These are phyloP conservation scores for Lipomyces sp. DNA, from an alignment of 805 yeast genomes.

Conservation along the genomic window DNA sequence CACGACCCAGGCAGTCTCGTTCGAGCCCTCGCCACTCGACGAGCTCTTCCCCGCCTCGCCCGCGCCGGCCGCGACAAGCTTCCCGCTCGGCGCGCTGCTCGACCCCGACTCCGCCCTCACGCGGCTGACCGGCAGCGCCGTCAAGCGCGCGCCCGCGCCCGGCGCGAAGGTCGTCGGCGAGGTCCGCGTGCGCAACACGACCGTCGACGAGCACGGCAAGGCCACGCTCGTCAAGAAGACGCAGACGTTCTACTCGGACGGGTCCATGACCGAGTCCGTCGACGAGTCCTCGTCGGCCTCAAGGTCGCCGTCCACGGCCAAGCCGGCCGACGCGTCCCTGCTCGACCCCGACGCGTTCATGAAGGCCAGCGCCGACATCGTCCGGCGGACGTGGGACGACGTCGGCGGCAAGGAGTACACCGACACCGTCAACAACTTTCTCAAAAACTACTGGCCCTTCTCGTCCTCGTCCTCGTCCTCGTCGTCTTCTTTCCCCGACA, in stretches of 20 bases:
- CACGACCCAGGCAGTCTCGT: not conserved
- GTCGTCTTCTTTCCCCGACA: too few relatives aligned
- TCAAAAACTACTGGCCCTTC: too few relatives aligned
- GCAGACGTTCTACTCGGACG: constrained; percentile 12
- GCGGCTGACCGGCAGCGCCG: too few relatives aligned
- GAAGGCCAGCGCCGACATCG: not conserved
- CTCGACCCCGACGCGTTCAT: not conserved
- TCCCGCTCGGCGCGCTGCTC: not conserved
- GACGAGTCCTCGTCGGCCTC: constrained; percentile 2
- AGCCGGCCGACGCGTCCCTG: not conserved
- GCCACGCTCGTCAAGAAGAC: constrained; percentile 6
- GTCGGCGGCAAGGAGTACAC: too few relatives aligned
- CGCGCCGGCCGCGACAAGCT: not conserved
- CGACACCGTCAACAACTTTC: too few relatives aligned
- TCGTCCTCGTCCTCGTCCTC: too few relatives aligned
- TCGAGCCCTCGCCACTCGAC: too few relatives aligned
- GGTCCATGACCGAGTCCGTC: constrained; percentile 15
- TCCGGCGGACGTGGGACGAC: too few relatives aligned
- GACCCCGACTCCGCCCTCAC: too few relatives aligned
- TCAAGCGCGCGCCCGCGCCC: constrained; percentile 12
- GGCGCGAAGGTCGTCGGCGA: constrained; percentile 17
- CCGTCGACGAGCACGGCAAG: constrained; percentile 12
- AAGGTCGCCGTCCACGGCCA: too few relatives aligned
- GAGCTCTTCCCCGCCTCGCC: too few relatives aligned
- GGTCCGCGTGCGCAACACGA: not conserved